Evolutionary conservation across 2,329 filamentous ascomycete genomes (phyloP).

Genomic region (Volutella citrinella): DNA sequence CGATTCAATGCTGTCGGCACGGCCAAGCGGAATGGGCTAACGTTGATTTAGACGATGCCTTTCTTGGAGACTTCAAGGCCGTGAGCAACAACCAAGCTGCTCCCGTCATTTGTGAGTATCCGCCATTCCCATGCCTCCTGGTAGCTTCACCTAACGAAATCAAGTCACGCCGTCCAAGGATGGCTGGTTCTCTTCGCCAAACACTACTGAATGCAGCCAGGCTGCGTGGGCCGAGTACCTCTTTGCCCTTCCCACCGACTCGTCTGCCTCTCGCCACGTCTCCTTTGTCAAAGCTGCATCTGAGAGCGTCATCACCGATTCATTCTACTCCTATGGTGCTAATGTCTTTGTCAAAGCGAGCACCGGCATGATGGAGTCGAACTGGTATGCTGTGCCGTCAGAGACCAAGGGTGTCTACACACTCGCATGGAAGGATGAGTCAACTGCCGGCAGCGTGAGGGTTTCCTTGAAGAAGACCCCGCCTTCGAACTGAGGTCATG

Average conservation of each 20-base stretch:
- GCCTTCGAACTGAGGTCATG: no score
- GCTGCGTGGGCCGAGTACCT: conserved; percentile 7
- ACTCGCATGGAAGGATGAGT: conserved; percentile 11
- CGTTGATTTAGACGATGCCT: conserved; percentile 2
- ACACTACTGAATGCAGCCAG: conserved; percentile 4
- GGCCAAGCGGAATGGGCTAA: no score
- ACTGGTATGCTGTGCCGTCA: conserved; percentile 7
- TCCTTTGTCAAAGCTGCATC: conserved; percentile 3
- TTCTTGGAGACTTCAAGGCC: conserved; percentile 6
- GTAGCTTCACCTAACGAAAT: neutral
- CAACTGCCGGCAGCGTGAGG: no score
- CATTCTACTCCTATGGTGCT: conserved; percentile 8
- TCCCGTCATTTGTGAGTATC: conserved; percentile 8
- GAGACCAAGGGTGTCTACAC: conserved; percentile 7
- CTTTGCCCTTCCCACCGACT: conserved; percentile 7
- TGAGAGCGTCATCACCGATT: conserved; percentile 1
- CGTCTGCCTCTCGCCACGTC: conserved; percentile 8
- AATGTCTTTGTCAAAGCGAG: conserved; percentile 6
- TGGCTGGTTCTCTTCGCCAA: conserved; percentile 9
- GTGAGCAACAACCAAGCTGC: conserved; percentile 8
- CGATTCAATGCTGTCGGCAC: no score
- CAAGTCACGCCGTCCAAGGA: conserved; percentile 3
- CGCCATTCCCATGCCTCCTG: neutral
- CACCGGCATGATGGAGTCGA: conserved; percentile 6
- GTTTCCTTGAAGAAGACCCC: no score